These are phyloP conservation scores for Sporothrix variecibatus DNA, from an alignment of 2,329 filamentous ascomycete species.

Conservation along the genomic window DNA sequence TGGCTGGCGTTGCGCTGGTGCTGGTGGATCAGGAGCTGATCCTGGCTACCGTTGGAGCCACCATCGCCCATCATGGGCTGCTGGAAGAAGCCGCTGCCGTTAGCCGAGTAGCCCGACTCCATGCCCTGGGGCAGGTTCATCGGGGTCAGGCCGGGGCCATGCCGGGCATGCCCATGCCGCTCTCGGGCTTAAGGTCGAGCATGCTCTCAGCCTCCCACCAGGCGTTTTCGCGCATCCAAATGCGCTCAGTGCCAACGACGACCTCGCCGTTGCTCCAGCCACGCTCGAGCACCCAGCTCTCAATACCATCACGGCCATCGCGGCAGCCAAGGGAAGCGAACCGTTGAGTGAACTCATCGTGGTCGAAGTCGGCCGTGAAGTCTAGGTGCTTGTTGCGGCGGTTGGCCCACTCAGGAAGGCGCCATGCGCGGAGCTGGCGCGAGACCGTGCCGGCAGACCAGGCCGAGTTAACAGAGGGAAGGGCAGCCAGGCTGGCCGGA, in stretches of 20 bases:
- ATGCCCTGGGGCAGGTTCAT: conserved; percentile 56
- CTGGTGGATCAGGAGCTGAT: conserved; percentile 65
- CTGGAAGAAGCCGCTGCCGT: conserved; percentile 70
- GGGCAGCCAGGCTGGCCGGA: conserved; percentile 71
- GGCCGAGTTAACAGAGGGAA: conserved; percentile 71
- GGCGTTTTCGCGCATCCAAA: conserved; percentile 91
- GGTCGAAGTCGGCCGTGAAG: conserved; percentile 94
- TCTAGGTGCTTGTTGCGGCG: conserved; percentile 87
- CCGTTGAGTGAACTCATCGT: conserved; percentile 84
- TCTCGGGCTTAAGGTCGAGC: conserved; percentile 79
- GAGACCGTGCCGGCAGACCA: conserved; percentile 96
- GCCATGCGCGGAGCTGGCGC: conserved; percentile 88
- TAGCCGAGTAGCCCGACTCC: conserved; percentile 71
- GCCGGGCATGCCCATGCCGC: conserved; percentile 34
- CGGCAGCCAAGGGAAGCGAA: conserved; percentile 83
- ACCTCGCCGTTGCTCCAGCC: conserved; percentile 99
- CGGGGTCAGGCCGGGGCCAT: conserved; percentile 35
- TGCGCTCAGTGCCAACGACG: conserved; percentile 81
- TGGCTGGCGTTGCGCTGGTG: conserved; percentile 61
- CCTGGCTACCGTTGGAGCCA: conserved; percentile 67
- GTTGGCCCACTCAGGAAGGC: conserved; percentile 95
- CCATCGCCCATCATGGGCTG: conserved; percentile 59
- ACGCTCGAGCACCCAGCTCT: conserved; percentile 90
- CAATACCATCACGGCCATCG: conserved; percentile 87
- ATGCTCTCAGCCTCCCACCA: conserved; percentile 99